Base-by-base conservation (phyloP, 1,284 basidiomycete genomes). In the Testicularia cyperi region DNA sequence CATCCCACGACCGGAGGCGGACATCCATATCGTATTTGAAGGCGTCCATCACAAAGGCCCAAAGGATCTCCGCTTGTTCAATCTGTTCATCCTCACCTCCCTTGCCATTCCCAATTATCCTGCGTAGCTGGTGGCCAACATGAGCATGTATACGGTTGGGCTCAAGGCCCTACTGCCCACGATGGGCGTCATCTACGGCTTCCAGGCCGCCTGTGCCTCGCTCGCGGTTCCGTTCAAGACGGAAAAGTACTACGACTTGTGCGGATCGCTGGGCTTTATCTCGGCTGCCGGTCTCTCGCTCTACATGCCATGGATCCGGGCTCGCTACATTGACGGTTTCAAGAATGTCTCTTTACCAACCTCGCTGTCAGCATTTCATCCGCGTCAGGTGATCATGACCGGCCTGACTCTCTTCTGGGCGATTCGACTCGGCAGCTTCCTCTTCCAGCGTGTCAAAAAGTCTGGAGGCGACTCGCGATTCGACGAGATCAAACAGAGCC, bases 211-310 rank as follows among this genome's bases (percentile, higher is more conserved):
- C 7, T 65, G 66, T 22, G 67, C 56, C 13, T 28, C 42, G 6
- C 35, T 68, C 30, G 60, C 56, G 12, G 56, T 68, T 12, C 58
- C 60, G 2, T 40, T 56, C 40, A 65, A 65, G 52, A 66, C 67
- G 13, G 64, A 67, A 42, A 57, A 61, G 53, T 71, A 66, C 57
- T 71, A 71, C 45, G 69, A 71, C 41, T 57, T 71, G 6, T 67
- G 55, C 35, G 86, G 86, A 13, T 80, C 84, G 2, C 56, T 84
- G 6, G 86, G 86, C n/a, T 88, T 86, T 79, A 72, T 87, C 22
- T 82, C 84, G 3, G 83, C 85, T 1, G 82, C 84, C 3, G 78
- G 82, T 24, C 62, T 84, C 13, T 87, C 86, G 14, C 77, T 87
- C 14, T 85, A 85, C 66, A 84, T 83, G 54, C 52, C 51, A 12